These are phyloP conservation scores for Ramularia collo-cygni DNA, from an alignment of 2,329 filamentous ascomycete genomes.

Conservation along the genomic window DNA sequence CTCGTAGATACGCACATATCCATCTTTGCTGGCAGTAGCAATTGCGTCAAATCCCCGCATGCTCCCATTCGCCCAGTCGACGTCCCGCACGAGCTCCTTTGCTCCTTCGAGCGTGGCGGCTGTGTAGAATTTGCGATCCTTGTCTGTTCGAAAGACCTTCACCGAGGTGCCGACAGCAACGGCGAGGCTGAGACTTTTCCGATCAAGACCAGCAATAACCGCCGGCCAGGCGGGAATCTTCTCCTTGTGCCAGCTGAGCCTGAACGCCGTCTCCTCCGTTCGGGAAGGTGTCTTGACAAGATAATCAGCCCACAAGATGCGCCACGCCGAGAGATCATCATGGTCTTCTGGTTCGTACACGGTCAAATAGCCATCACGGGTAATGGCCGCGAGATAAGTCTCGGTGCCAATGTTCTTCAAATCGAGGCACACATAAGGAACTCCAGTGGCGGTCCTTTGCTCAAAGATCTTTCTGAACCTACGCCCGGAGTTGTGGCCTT, in stretches of 20 bases:
- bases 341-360: constrained; percentile 81
- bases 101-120: constrained; percentile 71
- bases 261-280: constrained; percentile 82
- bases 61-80: constrained; percentile 88
- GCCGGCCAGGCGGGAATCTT: constrained; percentile 71
- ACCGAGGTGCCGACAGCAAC: constrained; percentile 81
- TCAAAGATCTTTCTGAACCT: constrained; percentile 69
- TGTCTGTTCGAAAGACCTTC: constrained; percentile 71
- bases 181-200: constrained; percentile 71
- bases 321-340: constrained; percentile 72
- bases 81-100: constrained; percentile 66
- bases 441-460: constrained; percentile 59
- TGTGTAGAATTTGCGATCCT: constrained; percentile 73
- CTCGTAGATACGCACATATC: constrained; percentile 81
- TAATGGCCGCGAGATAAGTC: constrained; percentile 78
- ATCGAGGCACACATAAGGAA: constrained; percentile 69
- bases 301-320: constrained; percentile 66
- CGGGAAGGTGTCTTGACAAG: constrained; percentile 64
- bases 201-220: constrained; percentile 70
- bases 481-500: constrained; percentile 64
- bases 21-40: constrained; percentile 89
- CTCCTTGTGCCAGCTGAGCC: constrained; percentile 82
- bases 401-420: constrained; percentile 79
- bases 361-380: constrained; percentile 70
- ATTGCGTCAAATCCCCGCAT: constrained; percentile 85